Conservation (phyloP, 2,329 filamentous ascomycete genomes). For the Ascomycota sp. region DNA sequence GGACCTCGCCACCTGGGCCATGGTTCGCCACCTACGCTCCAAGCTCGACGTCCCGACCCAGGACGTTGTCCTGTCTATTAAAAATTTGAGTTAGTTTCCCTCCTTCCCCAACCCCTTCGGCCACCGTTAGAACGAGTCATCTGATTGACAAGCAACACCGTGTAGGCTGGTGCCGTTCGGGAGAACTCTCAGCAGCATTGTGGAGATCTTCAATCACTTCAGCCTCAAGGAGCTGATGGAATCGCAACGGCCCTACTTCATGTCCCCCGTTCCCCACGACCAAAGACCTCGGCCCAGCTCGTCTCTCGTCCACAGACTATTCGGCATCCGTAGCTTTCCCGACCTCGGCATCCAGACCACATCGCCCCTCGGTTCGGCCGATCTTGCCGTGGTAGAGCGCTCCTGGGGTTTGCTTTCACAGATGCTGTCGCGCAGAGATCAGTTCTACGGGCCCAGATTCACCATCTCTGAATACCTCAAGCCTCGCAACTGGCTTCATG, state of each 20-base stretch:
- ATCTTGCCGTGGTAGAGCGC: slow-evolving; percentile 35
- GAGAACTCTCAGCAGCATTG: slow-evolving; percentile 46
- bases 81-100: slow-evolving; percentile 15
- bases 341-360: slow-evolving; percentile 35
- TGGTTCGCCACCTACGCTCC: slow-evolving; percentile 29
- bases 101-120: background rate
- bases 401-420: slow-evolving; percentile 40
- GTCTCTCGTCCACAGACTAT: slow-evolving; percentile 21
- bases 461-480: slow-evolving; percentile 33
- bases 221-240: slow-evolving; percentile 23
- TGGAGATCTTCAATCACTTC: slow-evolving; percentile 37
- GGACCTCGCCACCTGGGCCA: slow-evolving; percentile 34
- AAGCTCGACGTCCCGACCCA: slow-evolving; percentile 26
- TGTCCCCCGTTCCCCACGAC: slow-evolving; percentile 33
- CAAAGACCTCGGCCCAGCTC: slow-evolving; percentile 9
- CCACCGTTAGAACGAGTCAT: too few species aligned
- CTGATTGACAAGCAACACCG: too few species aligned
- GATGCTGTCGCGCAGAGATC: slow-evolving; percentile 19
- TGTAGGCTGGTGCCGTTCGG: slow-evolving; percentile 27
- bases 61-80: slow-evolving; percentile 33
- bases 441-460: slow-evolving; percentile 42
- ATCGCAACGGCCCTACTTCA: slow-evolving; percentile 28
- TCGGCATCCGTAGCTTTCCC: slow-evolving; percentile 27
- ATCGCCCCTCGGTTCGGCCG: slow-evolving; percentile 26
- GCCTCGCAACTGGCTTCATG: slow-evolving; percentile 26